Percentiles rank a stretch among this genome's conserved stretches.
Conservation (phyloP, 306 rosid genomes). For the Rubus parviflorus region DNA sequence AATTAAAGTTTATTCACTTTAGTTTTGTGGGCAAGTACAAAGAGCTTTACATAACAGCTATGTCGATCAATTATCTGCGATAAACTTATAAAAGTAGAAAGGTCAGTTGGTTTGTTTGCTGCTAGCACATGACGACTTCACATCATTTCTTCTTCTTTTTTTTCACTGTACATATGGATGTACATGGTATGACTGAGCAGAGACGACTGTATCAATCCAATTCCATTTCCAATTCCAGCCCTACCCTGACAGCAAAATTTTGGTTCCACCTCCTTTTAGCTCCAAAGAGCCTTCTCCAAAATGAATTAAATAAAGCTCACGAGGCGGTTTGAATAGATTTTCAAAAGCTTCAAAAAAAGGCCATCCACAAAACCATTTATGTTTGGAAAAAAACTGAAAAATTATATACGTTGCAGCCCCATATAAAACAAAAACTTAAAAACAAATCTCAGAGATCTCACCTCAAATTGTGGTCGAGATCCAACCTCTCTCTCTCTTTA, state of each 20-base stretch:
- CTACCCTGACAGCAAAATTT: constrained; percentile 27
- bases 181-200: not conserved
- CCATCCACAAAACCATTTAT: constrained; percentile 50
- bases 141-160: constrained; percentile 29
- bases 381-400: constrained; percentile 11
- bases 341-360: constrained; percentile 46
- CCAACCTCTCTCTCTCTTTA: constrained; percentile 26
- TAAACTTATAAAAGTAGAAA: constrained; percentile 22
- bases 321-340: constrained; percentile 30
- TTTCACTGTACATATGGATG: constrained; percentile 34
- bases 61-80: constrained; percentile 22
- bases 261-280: not conserved
- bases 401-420: constrained; percentile 33
- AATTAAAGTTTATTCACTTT: no score
- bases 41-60: no score
- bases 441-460: constrained; percentile 54
- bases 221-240: constrained; percentile 33
- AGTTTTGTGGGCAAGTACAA: no score
- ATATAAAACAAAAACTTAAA: constrained; percentile 48
- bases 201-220: constrained; percentile 24
- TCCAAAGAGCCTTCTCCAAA: not conserved
- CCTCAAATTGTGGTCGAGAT: constrained; percentile 67
- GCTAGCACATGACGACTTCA: constrained; percentile 8
- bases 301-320: constrained; percentile 37
- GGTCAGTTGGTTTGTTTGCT: constrained; percentile 34